Evolutionary conservation across 2,329 filamentous ascomycete genomes (phyloP), one percentile per base, ranked within the genome.

Genomic region (Alternaria viburni): DNA sequence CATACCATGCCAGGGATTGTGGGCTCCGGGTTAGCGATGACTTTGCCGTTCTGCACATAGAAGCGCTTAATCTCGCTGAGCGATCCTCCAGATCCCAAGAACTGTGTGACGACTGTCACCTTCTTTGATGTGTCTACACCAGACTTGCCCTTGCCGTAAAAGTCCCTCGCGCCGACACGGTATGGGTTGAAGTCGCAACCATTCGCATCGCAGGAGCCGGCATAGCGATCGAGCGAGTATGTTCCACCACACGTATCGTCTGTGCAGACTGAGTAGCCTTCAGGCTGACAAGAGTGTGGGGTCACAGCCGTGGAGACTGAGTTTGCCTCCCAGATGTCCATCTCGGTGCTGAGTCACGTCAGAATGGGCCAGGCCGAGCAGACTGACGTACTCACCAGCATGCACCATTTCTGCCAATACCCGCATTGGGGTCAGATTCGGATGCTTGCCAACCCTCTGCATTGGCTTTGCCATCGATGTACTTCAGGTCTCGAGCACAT

Each of bases 321-420:
- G 83, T 91, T 91, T 61, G 89, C 88, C 79, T 91, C 88, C 88
- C 88, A 72, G 15, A 71, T 83, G 70, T 90, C 88, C 85, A 90
- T 88, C 77, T 90, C 88, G 55, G 85, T 81, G 74, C 65, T 69
- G 36, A 15, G 15, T 8, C 45, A 17, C 25, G 19, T 59, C 12
- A 45, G 28, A 19, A 26, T 17, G 6, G 11, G 19, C 15, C 12
- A 8, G 15, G 8, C 15, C 8, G n/a, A 17, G 8, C 2, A 8
- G 6, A 3, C 36, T 8, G 5, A 3, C 17, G 13, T 26, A 59
- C 65, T 41, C 65, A 74, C 72, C 89, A 90, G 85, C 89, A 91
- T 32, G 87, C 82, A 59, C 89, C 88, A 57, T 84, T 80, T 44
- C 77, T 77, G 25, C 85, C 86, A 23, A 82, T 77, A 62, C 86